These are phyloP conservation scores for Ceratocystis alfenasii DNA, from an alignment of 2,329 filamentous ascomycete genomes.

Conservation along the genomic window DNA sequence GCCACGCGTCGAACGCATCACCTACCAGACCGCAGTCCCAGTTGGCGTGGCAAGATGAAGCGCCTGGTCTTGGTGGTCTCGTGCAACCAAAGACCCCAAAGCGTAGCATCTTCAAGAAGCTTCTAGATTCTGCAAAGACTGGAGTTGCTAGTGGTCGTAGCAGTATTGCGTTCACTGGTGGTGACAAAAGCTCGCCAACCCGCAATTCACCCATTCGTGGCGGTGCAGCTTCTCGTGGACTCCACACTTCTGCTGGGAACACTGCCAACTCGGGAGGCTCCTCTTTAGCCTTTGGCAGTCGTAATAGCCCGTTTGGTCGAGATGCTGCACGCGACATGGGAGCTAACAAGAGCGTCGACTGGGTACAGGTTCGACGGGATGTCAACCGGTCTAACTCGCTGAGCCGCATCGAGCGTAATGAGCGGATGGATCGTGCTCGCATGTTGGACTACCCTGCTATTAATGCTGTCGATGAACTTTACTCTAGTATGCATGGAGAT, in stretches of 20 bases:
- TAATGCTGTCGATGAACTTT: constrained; percentile 78
- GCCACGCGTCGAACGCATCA: constrained; percentile 54
- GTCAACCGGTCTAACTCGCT: constrained; percentile 91
- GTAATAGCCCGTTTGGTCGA: constrained; percentile 30
- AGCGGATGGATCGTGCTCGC: constrained; percentile 78
- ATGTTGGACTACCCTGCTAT: constrained; percentile 88
- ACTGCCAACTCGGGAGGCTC: constrained; percentile 27
- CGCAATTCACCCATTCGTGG: constrained; percentile 28
- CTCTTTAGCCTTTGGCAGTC: constrained; percentile 27
- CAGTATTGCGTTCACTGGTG: constrained; percentile 56
- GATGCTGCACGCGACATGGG: constrained; percentile 60
- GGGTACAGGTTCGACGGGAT: constrained; percentile 95
- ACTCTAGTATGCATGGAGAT: constrained; percentile 75
- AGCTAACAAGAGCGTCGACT: constrained; percentile 53
- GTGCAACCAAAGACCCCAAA: constrained; percentile 65
- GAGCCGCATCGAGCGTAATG: constrained; percentile 73
- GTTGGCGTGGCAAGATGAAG: constrained; percentile 53
- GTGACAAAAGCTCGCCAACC: constrained; percentile 23
- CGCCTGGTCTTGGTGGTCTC: constrained; percentile 64
- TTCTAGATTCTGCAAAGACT: constrained; percentile 86
- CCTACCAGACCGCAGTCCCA: constrained; percentile 50
- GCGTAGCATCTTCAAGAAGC: constrained; percentile 88
- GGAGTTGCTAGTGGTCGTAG: constrained; percentile 81
- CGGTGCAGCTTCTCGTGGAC: constrained; percentile 26
- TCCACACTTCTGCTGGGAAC: constrained; percentile 25